Base-by-base conservation (phyloP, 108 stramenopile species). In the Mediolabrus comicus region DNA sequence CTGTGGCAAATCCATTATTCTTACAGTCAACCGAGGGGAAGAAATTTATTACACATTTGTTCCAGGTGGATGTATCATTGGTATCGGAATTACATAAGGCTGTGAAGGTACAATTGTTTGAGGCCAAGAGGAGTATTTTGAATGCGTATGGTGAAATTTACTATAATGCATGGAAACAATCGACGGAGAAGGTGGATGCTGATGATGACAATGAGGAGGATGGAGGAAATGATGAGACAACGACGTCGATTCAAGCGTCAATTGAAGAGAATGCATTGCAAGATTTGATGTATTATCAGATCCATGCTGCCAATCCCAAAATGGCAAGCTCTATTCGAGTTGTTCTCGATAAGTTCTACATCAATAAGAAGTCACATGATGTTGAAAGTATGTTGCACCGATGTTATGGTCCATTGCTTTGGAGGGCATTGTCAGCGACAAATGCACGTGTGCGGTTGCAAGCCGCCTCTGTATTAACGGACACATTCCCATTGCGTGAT, bases 401-500 rank as follows among this genome's bases (percentile, higher is more conserved):
- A 1, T 43, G 95, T 38, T 98, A 95, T 62, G 85, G 81, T 32
- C 98, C 97, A 22, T 84, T 98, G 61, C 53, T 99, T 39, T 99
- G 98, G 98, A 75, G 97, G 58, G 78, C 90, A 16, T 71, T 98
- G 35, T 41, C 74, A 14, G 89, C 90, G 7, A 83, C 97, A 51
- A 95, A 97, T 77, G 79, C 95, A n/a, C 41, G 65, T n/a, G 97
- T 97, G 0, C 76, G 97, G 12, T 60, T 87, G 27, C 87, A 94
- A 65, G 93, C 96, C 14, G 55, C 85, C 3, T 46, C 35, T 0
- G 75, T 98, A 1, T 79, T 98, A 33, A 89, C 81, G 5, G 87
- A 92, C 46, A 94, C 94, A 24, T 99, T 98, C 83, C 98, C 98
- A 4, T 74, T 99, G 27, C 91, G 89, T n/a, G 87, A 97, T 69